Evolutionary conservation across 495 filamentous ascomycete genomes (phyloP), one percentile per base, ranked within the genome.

Genomic region (Neurospora sp.): DNA sequence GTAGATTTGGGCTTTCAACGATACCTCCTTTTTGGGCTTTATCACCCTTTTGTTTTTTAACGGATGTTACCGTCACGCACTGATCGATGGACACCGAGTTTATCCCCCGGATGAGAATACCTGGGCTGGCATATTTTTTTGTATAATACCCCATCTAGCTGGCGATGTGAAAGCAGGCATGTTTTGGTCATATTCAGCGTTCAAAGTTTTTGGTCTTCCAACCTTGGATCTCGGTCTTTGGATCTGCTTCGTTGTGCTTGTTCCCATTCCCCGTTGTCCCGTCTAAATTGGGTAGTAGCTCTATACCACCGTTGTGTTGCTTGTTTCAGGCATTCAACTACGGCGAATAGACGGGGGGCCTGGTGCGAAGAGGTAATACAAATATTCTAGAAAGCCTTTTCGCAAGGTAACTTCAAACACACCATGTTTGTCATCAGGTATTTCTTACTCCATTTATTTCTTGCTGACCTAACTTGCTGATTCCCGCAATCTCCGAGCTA

Each of bases 131-230:
- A 77, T 74, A 73, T 74, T 42, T 65, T 65, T 75, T 75, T 78
- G 77, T 80, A 80, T 74, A 78, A 80, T 78, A 80, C 77, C 77
- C 78, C 74, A 72, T 74, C n/a, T 71, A 61, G 76, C 74, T 76
- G 69, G 72, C 46, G 73, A 72, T 70, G 40, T 74, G 39, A 27
- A 68, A 69, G 73, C 27, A 69, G 65, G 69, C 61, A 65, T 65
- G 53, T 65, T 65, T 35, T 14, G 27, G 53, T 4, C 7, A 65
- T 35, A 65, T 35, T 31, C 22, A 35, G 53, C 14, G 53, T 37
- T 31, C 31, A 18, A 35, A 65, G 27, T 65, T 9, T 14, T 16
- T 8, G 22, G 22, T 65, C 14, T 9, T 61, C 53, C 53, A 35
- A 65, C 53, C 31, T 61, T 65, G 12, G 27, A 4, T 65, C 27